Percentiles rank a stretch among this genome's conserved stretches.
These are phyloP conservation scores for Ceratocystis colombiana DNA, from an alignment of 2,329 filamentous ascomycete genomes.

Conservation along the genomic window DNA sequence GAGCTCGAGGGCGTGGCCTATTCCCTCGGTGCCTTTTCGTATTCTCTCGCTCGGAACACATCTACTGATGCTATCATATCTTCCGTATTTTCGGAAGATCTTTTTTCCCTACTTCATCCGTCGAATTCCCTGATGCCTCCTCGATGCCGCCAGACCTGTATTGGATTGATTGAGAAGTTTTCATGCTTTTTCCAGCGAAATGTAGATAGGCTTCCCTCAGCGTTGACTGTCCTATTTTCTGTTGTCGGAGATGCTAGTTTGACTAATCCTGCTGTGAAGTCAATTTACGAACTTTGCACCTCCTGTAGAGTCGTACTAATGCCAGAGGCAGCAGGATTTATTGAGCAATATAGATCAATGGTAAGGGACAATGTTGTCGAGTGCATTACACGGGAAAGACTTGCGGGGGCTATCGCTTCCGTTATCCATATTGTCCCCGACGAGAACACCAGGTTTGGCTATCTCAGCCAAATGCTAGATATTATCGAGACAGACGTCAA, in stretches of 20 bases:
- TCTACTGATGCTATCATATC: constrained; percentile 49
- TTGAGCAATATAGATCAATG: constrained; percentile 61
- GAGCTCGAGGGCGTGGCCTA: constrained; percentile 52
- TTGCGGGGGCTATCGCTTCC: constrained; percentile 57
- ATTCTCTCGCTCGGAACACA: constrained; percentile 51
- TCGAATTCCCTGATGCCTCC: constrained; percentile 45
- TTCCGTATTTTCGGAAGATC: constrained; percentile 50
- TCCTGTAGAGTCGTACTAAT: constrained; percentile 63
- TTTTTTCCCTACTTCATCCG: constrained; percentile 20
- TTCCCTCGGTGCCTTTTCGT: constrained; percentile 56
- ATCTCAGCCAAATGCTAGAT: constrained; percentile 29
- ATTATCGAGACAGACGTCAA: constrained; percentile 28
- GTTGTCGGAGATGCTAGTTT: constrained; percentile 54
- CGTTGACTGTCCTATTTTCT: constrained; percentile 63
- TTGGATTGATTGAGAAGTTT: constrained; percentile 61
- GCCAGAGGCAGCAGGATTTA: constrained; percentile 55
- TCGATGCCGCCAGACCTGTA: constrained; percentile 55
- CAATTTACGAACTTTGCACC: constrained; percentile 63
- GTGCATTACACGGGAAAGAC: constrained; percentile 54
- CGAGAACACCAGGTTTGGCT: constrained; percentile 43
- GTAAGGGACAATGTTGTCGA: constrained; percentile 35
- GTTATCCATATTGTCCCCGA: constrained; percentile 59
- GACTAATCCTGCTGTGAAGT: constrained; percentile 59
- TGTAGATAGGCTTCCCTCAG: constrained; percentile 54
- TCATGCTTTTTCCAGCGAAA: constrained; percentile 67